Evolutionary conservation across 164 flowering plant genomes (phyloP), one percentile per base, ranked within the genome.

Genomic region (Taxillus chinensis): DNA sequence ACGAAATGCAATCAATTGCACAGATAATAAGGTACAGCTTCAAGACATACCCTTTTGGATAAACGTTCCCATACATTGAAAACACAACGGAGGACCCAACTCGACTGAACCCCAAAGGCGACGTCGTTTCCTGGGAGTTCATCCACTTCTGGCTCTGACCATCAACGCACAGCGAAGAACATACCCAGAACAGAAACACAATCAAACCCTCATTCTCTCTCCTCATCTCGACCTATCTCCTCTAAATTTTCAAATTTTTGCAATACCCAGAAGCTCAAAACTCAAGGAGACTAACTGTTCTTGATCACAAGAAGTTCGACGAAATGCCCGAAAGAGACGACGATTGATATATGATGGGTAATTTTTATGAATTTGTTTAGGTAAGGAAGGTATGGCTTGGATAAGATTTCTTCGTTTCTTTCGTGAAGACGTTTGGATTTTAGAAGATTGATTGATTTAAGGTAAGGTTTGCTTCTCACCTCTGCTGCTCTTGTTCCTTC

Each of bases 11-110:
- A 9, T 43, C 10, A 1, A 43, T 43, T 43, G 46, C 10, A 9
- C 46, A 43, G 46, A 43, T 43, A 43, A 27, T 43, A 43, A 43
- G 7, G 46, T 6, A 5, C 46, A 43, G 46, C 10, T 43, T 43
- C 46, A 43, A 43, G 8, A 43, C 72, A 45, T 80, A 82, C 86
- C 87, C 90, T 61, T 59, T 49, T 7, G 90, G 90, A 69, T 77
- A 85, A 7, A 83, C 90, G 64, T 85, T 81, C 40, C 90, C 90
- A 53, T 78, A 69, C 13, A 83, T 49, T 15, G 82, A 83, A n/a
- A 85, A 64, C 15, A 81, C 68, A 40, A 85, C 41, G 27, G 84
- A 76, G 6, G 86, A 77, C 3, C 73, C 76, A 27, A 64, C 59
- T 45, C 67, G 67, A 39, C 64, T 70, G 57, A 73, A 56, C 57